Base-by-base conservation (phyloP, 2,329 filamentous ascomycete species). In the Camptophora hylomeconis region DNA sequence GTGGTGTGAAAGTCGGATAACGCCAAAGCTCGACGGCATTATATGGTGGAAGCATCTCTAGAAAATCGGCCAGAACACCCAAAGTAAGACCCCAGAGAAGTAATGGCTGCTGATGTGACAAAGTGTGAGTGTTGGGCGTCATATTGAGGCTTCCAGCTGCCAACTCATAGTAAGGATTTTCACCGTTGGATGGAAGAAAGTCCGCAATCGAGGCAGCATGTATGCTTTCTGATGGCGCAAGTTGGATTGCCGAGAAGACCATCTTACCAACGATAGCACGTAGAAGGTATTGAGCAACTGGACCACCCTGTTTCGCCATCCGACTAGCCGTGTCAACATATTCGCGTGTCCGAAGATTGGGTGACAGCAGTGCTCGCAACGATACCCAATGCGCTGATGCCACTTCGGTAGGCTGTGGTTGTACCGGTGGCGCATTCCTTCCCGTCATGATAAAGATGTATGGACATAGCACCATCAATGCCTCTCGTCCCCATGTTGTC, bases 331-430 rank as follows among this genome's bases (percentile, higher is more conserved):
- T 68, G 46, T 80, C 70, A 31, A 75, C 70, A 39, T 68, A 65
- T 46, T 73, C 69, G 34, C 68, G 61, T 0, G 72, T 76, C 13
- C 72, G 63, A n/a, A 71, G 59, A 2, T 57, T 56, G 2, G 72
- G 65, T 1, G 67, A 64, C n/a, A 77, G 56, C 5, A 80, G 61
- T 11, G 65, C 65, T 28, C 67, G 60, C 3, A 80, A 49, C 8
- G 75, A 67, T 3, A 80, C 72, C 75, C 75, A 80, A 48, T 80
- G 75, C 2, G 69, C 67, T 2, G 72, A 72, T 14, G 71, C 73
- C 12, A 80, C 72, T 53, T 80, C 75, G 17, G 68, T 67, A 4
- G 74, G 73, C 44, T 80, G 74, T n/a, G 80, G 57, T 24, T 61
- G 61, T 20, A 80, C 57, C 1, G 64, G 51, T 4, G 73, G 71